Conservation (phyloP, 1,284 basidiomycete genomes). For the Pyrrhoderma noxium region DNA sequence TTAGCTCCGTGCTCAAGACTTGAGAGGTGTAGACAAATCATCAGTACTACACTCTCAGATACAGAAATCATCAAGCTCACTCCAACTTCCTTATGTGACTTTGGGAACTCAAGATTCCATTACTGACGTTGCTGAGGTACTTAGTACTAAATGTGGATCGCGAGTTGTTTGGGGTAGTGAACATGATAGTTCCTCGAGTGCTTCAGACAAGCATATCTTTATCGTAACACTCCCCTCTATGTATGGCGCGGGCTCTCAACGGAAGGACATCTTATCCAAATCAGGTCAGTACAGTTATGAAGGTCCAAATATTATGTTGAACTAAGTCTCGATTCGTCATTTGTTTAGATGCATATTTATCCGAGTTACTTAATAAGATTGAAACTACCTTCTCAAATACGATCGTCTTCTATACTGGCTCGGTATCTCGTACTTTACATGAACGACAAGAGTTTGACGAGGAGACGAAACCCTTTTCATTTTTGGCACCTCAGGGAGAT, state of each 20-base stretch:
- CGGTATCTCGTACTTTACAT: conserved; percentile 28
- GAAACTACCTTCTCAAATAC: conserved; percentile 46
- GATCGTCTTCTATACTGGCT: conserved; percentile 59
- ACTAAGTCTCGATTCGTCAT: neutral
- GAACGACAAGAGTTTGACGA: conserved; percentile 32
- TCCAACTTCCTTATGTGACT: conserved; percentile 58
- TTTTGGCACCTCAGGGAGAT: conserved; percentile 22
- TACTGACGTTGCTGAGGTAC: conserved; percentile 32
- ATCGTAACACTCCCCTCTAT: conserved; percentile 48
- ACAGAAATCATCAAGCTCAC: conserved; percentile 39
- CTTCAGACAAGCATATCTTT: conserved; percentile 48
- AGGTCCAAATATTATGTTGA: neutral
- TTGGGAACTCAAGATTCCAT: conserved; percentile 23
- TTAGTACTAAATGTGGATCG: conserved; percentile 49
- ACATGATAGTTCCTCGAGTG: conserved; percentile 28
- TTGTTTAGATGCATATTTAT: conserved; percentile 26
- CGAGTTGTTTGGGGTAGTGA: neutral
- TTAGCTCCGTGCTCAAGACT: conserved; percentile 69
- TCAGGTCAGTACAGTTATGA: conserved; percentile 38
- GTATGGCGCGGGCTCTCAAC: conserved; percentile 31
- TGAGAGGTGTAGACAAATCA: conserved; percentile 47
- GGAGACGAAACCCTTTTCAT: conserved; percentile 21
- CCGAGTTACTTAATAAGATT: conserved; percentile 41
- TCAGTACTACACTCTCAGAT: conserved; percentile 43
- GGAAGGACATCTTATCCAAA: conserved; percentile 40